A percentile compares a stretch with the other conserved stretches of the same genome.
Conservation (phyloP, 2,329 filamentous ascomycete species). For the Talaromyces sp. region DNA sequence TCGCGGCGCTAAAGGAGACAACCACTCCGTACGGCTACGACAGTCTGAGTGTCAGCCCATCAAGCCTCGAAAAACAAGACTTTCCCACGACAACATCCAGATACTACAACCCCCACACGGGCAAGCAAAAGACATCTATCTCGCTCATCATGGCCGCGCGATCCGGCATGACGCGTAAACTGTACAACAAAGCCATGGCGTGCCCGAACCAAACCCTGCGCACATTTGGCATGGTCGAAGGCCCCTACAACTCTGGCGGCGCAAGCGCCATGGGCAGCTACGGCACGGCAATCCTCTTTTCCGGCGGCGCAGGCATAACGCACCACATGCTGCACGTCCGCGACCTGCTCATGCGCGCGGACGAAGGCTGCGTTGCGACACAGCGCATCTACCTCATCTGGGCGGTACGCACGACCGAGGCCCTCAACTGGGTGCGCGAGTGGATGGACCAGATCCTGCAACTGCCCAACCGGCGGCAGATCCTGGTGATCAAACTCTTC, state of each 20-base stretch:
- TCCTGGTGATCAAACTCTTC: constrained; percentile 57
- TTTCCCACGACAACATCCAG: constrained; percentile 1
- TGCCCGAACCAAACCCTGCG: constrained; percentile 46
- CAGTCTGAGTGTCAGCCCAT: constrained; percentile 16
- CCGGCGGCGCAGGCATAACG: constrained; percentile 61
- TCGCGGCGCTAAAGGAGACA: constrained; percentile 14
- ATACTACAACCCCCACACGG: constrained; percentile 15
- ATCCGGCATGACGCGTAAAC: constrained; percentile 58
- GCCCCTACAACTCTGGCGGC: constrained; percentile 55
- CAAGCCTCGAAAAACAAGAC: constrained; percentile 30
- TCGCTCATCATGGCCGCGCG: constrained; percentile 55
- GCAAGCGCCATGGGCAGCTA: constrained; percentile 54
- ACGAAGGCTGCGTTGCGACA: constrained; percentile 50
- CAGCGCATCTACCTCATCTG: constrained; percentile 58
- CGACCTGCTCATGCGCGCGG: constrained; percentile 50
- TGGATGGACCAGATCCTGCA: constrained; percentile 63
- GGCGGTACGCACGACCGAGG: constrained; percentile 56
- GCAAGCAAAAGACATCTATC: constrained; percentile 35
- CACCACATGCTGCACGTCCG: constrained; percentile 59
- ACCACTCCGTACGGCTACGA: constrained; percentile 1
- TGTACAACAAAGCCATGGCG: constrained; percentile 52
- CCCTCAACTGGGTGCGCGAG: constrained; percentile 57
- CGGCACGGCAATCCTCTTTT: constrained; percentile 61
- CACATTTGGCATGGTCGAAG: constrained; percentile 56
- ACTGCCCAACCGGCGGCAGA: constrained; percentile 54